These are phyloP conservation scores for Didymella arachidicola DNA, from an alignment of 2,329 filamentous ascomycete species.

Conservation along the genomic window DNA sequence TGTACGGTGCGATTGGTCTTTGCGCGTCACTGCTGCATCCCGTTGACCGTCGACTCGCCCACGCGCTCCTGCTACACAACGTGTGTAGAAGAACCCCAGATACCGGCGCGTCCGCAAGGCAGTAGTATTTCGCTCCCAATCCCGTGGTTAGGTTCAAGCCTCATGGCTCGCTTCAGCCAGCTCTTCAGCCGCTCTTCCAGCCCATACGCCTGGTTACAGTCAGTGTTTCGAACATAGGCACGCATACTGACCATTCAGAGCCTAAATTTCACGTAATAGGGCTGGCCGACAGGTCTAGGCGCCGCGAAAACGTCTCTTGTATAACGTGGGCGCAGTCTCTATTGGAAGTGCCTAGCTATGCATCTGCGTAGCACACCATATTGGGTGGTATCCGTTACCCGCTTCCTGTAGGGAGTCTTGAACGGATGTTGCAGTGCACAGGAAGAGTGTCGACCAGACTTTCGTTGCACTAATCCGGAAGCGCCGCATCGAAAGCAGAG, in stretches of 20 bases:
- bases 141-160: slow-evolving; percentile 13
- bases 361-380: slow-evolving; percentile 20
- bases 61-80: slow-evolving; percentile 6
- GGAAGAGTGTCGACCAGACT: slow-evolving; percentile 6
- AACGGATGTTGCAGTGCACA: slow-evolving; percentile 8
- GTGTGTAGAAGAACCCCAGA: not conserved
- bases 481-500: slow-evolving; percentile 14
- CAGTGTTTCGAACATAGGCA: not conserved
- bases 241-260: slow-evolving; percentile 11
- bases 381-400: slow-evolving; percentile 17
- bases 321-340: slow-evolving; percentile 12
- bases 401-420: slow-evolving; percentile 10
- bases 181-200: slow-evolving; percentile 12
- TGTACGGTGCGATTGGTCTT: not conserved
- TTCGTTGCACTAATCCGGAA: slow-evolving; percentile 17
- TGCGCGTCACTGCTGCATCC: not conserved
- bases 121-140: slow-evolving; percentile 8
- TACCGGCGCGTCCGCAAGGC: slow-evolving; percentile 11
- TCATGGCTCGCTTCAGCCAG: slow-evolving; percentile 20
- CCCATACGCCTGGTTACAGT: slow-evolving; percentile 16
- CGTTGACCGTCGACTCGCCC: slow-evolving; percentile 6
- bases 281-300: slow-evolving; percentile 19
- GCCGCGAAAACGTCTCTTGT: slow-evolving; percentile 9
- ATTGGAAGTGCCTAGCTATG: slow-evolving; percentile 10
- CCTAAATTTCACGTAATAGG: slow-evolving; percentile 12